A percentile compares a stretch with the other conserved stretches of the same genome.
phyloP scores from a whole-genome alignment of 495 filamentous ascomycete species.

The Neurospora hispaniola region DNA sequence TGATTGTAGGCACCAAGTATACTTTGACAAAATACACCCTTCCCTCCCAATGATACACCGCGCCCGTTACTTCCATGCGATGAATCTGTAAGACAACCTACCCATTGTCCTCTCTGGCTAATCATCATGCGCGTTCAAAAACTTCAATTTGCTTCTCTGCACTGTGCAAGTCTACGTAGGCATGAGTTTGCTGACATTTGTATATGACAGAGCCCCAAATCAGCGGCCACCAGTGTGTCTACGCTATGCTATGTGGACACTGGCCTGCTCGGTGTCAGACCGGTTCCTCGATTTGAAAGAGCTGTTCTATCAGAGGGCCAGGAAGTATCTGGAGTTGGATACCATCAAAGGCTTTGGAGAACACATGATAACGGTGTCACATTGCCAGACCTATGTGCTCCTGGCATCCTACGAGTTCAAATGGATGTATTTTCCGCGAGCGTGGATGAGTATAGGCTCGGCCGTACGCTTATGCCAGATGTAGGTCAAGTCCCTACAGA shows the following conservation, averaged over 20 bases:
- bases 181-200: conserved; percentile 9
- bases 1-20: conserved; percentile 59
- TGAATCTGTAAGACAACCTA: conserved; percentile 51
- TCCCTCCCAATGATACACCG: conserved; percentile 82
- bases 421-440: conserved; percentile 94
- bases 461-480: conserved; percentile 70
- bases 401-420: conserved; percentile 85
- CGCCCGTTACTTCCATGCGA: conserved; percentile 68
- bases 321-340: conserved; percentile 82
- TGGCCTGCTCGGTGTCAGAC: conserved; percentile 72
- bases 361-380: conserved; percentile 65
- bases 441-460: conserved; percentile 85
- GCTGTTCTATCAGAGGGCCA: conserved; percentile 75
- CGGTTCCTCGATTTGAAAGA: conserved; percentile 67
- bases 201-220: conserved; percentile 47
- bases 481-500: conserved; percentile 24
- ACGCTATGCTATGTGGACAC: conserved; percentile 88
- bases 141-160: neutral
- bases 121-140: neutral
- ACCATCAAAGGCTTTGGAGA: conserved; percentile 93
- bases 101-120: neutral
- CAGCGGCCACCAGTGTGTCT: conserved; percentile 81
- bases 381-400: conserved; percentile 74
- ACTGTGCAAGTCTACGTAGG: neutral
- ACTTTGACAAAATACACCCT: conserved; percentile 83